Percentiles rank a stretch among this genome's conserved stretches.
Evolutionary conservation across 148 eudicot species (phyloP).

Genomic region (Persicaria tinctoria): DNA sequence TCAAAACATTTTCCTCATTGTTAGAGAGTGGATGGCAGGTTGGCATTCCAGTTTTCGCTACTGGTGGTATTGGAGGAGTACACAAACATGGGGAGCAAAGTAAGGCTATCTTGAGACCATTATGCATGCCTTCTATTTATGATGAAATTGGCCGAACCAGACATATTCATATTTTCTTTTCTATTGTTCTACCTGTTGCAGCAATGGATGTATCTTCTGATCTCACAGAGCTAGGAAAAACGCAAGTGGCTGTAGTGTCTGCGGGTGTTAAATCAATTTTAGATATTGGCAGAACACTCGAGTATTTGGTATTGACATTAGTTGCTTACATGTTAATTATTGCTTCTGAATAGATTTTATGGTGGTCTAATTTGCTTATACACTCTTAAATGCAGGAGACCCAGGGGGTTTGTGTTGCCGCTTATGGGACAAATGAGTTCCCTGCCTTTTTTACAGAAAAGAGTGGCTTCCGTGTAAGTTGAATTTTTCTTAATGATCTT

Average conservation of each 20-base stretch:
- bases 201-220: slow-evolving; percentile 97
- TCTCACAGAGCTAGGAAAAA: slow-evolving; percentile 93
- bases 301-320: slow-evolving; percentile 61
- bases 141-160: background rate
- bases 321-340: background rate
- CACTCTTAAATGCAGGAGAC: slow-evolving; percentile 59
- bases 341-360: background rate
- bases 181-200: slow-evolving; percentile 23
- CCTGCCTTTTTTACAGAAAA: slow-evolving; percentile 90
- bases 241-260: slow-evolving; percentile 76
- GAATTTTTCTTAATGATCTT: background rate
- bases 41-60: slow-evolving; percentile 84
- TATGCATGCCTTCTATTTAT: background rate
- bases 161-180: background rate
- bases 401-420: slow-evolving; percentile 93
- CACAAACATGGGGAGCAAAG: slow-evolving; percentile 89
- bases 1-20: background rate
- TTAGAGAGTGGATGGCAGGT: slow-evolving; percentile 35
- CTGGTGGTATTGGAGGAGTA: slow-evolving; percentile 97
- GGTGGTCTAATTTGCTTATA: background rate
- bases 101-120: slow-evolving; percentile 20
- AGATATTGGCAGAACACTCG: slow-evolving; percentile 94
- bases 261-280: slow-evolving; percentile 97
- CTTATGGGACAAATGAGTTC: slow-evolving; percentile 78
- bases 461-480: slow-evolving; percentile 75